Conservation (phyloP, 805 yeast genomes). For the Candida xyloterini region DNA sequence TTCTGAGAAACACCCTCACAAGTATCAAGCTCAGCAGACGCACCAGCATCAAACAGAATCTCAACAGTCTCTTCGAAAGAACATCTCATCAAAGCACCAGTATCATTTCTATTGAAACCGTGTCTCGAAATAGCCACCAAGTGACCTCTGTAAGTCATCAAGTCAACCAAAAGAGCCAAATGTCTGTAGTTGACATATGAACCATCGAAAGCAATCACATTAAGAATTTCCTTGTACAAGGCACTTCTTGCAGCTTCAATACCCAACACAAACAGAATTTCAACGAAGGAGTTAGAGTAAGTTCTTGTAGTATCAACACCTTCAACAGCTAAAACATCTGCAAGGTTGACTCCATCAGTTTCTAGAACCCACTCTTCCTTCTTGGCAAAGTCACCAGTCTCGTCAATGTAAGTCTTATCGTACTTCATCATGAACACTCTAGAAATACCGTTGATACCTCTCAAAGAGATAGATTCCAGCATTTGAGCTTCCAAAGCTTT, state of each 20-base stretch:
- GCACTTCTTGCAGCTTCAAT: constrained; percentile 98
- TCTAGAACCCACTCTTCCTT: constrained; percentile 97
- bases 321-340: constrained; percentile 91
- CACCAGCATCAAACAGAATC: constrained; percentile 95
- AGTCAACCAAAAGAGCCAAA: constrained; percentile 95
- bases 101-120: constrained; percentile 97
- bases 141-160: constrained; percentile 98
- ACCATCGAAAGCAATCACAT: constrained; percentile 99
- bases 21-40: constrained; percentile 95
- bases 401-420: constrained; percentile 68
- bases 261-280: constrained; percentile 90
- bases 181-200: constrained; percentile 98
- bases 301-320: constrained; percentile 92
- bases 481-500: constrained; percentile 93
- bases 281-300: constrained; percentile 95
- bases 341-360: constrained; percentile 95
- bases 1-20: constrained; percentile 98
- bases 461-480: constrained; percentile 89
- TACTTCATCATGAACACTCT: constrained; percentile 90
- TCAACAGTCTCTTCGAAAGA: constrained; percentile 99
- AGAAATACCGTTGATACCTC: constrained; percentile 93
- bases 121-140: constrained; percentile 99
- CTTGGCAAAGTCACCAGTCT: constrained; percentile 81
- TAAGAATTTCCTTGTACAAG: constrained; percentile 87
- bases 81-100: constrained; percentile 99